A percentile compares a stretch with the other conserved stretches of the same genome.
Conservation (phyloP, 768 basidiomycete species). For the Atractiella rhizophila region DNA sequence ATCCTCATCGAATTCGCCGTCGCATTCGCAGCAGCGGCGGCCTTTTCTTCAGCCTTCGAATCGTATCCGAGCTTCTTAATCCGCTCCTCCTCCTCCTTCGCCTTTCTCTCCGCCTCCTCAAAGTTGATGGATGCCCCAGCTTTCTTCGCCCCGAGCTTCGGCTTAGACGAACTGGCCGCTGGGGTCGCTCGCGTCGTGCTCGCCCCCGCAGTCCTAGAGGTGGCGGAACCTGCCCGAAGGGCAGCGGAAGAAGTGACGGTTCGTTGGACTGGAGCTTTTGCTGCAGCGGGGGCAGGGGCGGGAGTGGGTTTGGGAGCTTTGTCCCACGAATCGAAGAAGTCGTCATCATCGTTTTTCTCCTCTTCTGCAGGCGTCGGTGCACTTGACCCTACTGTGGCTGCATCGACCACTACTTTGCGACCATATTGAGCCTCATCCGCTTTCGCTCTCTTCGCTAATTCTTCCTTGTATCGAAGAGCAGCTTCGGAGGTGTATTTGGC, state of each 20-base stretch:
- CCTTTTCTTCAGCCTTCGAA: constrained; percentile 54
- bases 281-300: constrained; percentile 5
- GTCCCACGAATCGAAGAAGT: constrained; percentile 94
- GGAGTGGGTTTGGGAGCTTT: constrained; percentile 31
- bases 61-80: constrained; percentile 82
- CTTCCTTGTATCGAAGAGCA: constrained; percentile 76
- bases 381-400: constrained; percentile 37
- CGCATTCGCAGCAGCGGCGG: constrained; percentile 42
- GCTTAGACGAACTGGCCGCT: constrained; percentile 21
- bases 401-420: constrained; percentile 27
- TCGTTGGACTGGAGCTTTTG: constrained; percentile 20
- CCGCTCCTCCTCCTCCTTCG: constrained; percentile 72
- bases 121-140: constrained; percentile 62
- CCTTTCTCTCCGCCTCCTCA: constrained; percentile 74
- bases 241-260: constrained; percentile 25
- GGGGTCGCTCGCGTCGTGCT: constrained; percentile 9
- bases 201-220: constrained; percentile 15
- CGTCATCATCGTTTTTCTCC: constrained; percentile 37
- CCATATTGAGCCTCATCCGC: constrained; percentile 32
- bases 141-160: constrained; percentile 59
- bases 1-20: constrained; percentile 16
- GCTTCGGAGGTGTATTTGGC: constrained; percentile 66
- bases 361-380: constrained; percentile 20
- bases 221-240: constrained; percentile 16
- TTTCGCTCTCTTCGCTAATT: constrained; percentile 49